Base-by-base conservation (phyloP, 2,329 filamentous ascomycete genomes). In the Cryphonectria nitschkei region DNA sequence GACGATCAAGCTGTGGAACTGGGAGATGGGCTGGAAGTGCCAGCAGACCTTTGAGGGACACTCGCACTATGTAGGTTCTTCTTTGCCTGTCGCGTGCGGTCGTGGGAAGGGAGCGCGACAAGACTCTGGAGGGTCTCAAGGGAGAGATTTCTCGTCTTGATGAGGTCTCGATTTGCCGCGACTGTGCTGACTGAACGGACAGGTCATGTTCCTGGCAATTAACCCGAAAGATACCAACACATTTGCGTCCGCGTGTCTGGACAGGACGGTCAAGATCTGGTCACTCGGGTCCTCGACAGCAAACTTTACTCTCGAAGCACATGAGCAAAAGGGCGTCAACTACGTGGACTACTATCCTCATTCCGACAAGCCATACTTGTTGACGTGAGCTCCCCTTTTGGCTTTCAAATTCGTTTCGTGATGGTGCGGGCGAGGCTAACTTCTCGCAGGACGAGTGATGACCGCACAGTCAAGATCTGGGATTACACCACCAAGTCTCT, bases 1-100 rank as follows among this genome's bases (percentile, higher is more conserved):
- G 94, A 97, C 94, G 70, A 97, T 98, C 80, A 97, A 96, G 87
- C 87, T 98, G 66, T 99, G 96, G 95, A 95, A 99, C 81, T 99
- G 96, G 96, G 96, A 99, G 77, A 97, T 96, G 82, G 90, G 90
- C 76, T 99, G 96, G 96, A 97, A 98, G 82, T 98, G 95, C 56
- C 72, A 72, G 58, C 70, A 72, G 70, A 73, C 70, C 61, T 99
- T 98, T 78, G 95, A 98, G 81, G 96, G 96, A 41, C 97, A 99
- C 80, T 93, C 91, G 76, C 96, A 97, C 84, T 97, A 97, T 83
- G 73, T 68, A 70, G 37, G 68, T 69, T 22, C 32, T 34, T 22
- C 50, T 32, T 34, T 34, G 13, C 14, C n/a, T 29, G 11, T n/a
- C 11, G 11, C 56, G 14, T 34, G 5, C 7, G 43, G 26, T 13